Evolutionary conservation across 148 eudicot species (phyloP).

Genomic region (Spergularia bocconei): DNA sequence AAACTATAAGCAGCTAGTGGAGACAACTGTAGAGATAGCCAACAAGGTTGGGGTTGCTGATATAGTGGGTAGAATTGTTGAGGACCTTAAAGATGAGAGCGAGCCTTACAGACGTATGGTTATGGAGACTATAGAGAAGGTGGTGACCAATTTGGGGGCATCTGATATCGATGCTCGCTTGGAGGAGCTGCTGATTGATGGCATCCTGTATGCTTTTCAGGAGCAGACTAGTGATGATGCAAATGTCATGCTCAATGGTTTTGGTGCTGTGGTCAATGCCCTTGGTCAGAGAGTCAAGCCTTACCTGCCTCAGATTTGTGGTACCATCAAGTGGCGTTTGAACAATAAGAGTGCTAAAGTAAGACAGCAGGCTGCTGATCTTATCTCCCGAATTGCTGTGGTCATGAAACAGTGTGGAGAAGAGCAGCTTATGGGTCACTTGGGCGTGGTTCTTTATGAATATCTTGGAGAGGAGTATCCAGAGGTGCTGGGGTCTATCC

Average conservation of each 20-base stretch:
- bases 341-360: constrained; percentile 99
- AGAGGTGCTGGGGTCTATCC: constrained; percentile 88
- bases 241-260: constrained; percentile 97
- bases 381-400: constrained; percentile 88
- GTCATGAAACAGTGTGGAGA: constrained; percentile 99
- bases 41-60: constrained; percentile 97
- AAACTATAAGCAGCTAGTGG: constrained; percentile 88
- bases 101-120: constrained; percentile 98
- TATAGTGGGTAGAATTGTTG: constrained; percentile 87
- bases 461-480: constrained; percentile 95
- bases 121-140: constrained; percentile 98
- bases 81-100: constrained; percentile 96
- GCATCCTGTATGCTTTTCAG: constrained; percentile 92
- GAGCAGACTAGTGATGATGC: constrained; percentile 99
- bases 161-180: constrained; percentile 91
- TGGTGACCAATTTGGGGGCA: constrained; percentile 86
- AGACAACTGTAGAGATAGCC: constrained; percentile 94
- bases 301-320: constrained; percentile 96
- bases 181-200: constrained; percentile 95
- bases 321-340: constrained; percentile 96
- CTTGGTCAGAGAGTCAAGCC: constrained; percentile 96
- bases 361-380: constrained; percentile 95
- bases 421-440: constrained; percentile 98
- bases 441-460: constrained; percentile 92
- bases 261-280: constrained; percentile 93